phyloP scores from a whole-genome alignment of 176 grass and related monocot genomes.

The Pontederia crassipes region DNA sequence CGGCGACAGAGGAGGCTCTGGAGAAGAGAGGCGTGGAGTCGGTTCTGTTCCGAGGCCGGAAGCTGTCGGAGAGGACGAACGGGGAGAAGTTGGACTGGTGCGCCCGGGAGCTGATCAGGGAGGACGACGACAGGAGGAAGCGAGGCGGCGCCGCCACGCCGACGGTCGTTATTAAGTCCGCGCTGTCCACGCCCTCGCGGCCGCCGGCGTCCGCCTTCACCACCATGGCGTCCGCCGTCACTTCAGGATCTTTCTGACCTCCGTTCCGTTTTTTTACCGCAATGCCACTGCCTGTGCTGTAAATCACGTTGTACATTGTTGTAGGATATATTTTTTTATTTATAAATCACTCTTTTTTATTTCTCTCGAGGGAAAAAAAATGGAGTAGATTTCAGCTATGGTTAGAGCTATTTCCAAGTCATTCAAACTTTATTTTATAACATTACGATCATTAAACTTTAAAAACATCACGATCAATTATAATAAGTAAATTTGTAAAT shows the following conservation, averaged over 20 bases:
- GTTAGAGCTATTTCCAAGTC: too few relatives aligned
- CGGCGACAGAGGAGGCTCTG: neutral
- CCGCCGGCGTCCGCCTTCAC: conserved; percentile 1
- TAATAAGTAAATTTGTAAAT: too few relatives aligned
- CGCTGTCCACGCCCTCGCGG: conserved; percentile 5
- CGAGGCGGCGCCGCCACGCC: neutral
- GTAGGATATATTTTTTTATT: too few relatives aligned
- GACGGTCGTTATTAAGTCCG: conserved; percentile 13
- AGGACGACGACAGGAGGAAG: conserved; percentile 1
- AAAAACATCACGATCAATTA: too few relatives aligned
- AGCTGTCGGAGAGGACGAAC: conserved; percentile 8
- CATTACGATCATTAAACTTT: too few relatives aligned
- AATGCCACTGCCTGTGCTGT: neutral
- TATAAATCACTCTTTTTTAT: too few relatives aligned
- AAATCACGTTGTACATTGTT: neutral
- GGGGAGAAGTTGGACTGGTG: conserved; percentile 13
- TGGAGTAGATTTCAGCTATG: too few relatives aligned
- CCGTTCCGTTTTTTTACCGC: neutral
- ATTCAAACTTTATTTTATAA: too few relatives aligned
- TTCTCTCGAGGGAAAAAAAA: too few relatives aligned
- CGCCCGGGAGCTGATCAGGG: conserved; percentile 6
- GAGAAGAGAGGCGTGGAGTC: conserved; percentile 16
- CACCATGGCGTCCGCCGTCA: conserved; percentile 4
- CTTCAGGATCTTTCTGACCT: neutral
- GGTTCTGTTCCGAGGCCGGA: conserved; percentile 14